Conservation (phyloP, 139 green algal species). For the Monoraphidium neglectum region DNA sequence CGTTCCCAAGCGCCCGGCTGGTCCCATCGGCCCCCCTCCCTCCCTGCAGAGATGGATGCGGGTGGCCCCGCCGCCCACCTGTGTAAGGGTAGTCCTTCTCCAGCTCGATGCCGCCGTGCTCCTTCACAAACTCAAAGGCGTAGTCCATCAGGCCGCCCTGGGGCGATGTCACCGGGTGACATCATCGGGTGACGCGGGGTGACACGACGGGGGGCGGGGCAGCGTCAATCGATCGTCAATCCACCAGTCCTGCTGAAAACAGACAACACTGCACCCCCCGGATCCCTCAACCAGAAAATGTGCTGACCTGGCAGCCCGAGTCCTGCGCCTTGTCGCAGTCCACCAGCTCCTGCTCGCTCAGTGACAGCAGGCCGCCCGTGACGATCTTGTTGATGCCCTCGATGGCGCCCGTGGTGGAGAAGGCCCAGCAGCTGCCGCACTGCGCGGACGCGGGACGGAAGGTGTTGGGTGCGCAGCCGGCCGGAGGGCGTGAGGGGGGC, state of each 20-base stretch:
- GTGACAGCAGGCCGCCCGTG: conserved; percentile 75
- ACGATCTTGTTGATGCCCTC: conserved; percentile 87
- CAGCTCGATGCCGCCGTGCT: conserved; percentile 82
- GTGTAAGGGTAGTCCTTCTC: conserved; percentile 81
- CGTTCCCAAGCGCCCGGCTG: too few species aligned
- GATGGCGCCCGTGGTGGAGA: conserved; percentile 84
- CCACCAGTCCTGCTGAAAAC: too few species aligned
- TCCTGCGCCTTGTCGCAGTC: conserved; percentile 79
- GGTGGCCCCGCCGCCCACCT: conserved; percentile 10
- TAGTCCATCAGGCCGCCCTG: conserved; percentile 76
- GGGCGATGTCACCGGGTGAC: too few species aligned
- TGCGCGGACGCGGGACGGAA: not conserved
- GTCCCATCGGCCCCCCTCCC: too few species aligned
- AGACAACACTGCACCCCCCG: too few species aligned
- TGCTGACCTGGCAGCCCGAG: conserved; percentile 50
- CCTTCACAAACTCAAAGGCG: conserved; percentile 80
- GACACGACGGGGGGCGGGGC: too few species aligned
- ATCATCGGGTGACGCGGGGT: too few species aligned
- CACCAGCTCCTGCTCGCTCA: conserved; percentile 96
- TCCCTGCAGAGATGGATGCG: too few species aligned
- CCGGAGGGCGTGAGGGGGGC: not conserved
- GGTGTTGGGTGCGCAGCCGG: not conserved
- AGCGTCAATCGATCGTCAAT: too few species aligned
- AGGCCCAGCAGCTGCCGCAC: conserved; percentile 88
- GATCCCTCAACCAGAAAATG: too few species aligned